Percentiles rank a stretch among this genome's conserved stretches.
These are phyloP conservation scores for Melanomma pulvis-pyrius DNA, from an alignment of 495 filamentous ascomycete species.

Conservation along the genomic window DNA sequence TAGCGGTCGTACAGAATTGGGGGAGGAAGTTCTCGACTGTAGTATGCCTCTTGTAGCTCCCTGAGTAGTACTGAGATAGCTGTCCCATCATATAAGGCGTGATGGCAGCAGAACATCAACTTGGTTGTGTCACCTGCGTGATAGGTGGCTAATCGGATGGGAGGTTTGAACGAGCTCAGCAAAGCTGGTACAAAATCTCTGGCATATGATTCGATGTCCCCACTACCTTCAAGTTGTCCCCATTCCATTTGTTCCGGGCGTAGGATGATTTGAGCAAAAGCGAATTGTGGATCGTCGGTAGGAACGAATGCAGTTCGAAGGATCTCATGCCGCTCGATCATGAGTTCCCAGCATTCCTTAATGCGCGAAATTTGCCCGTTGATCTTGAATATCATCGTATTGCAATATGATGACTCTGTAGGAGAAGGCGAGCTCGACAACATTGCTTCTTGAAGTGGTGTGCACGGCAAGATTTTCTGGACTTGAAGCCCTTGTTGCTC, in stretches of 20 bases:
- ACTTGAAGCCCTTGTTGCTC: constrained; percentile 45
- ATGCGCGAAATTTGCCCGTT: constrained; percentile 48
- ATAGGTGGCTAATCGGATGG: constrained; percentile 12
- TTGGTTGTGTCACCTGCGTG: not conserved
- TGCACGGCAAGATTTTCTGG: constrained; percentile 69
- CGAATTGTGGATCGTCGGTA: constrained; percentile 54
- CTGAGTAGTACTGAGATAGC: constrained; percentile 66
- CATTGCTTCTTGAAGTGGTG: constrained; percentile 82
- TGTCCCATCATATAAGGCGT: constrained; percentile 79
- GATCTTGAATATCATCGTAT: constrained; percentile 57
- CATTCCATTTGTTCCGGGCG: constrained; percentile 40
- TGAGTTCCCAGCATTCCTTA: constrained; percentile 52
- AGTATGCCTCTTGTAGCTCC: constrained; percentile 62
- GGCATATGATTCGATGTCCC: constrained; percentile 17
- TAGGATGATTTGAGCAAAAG: constrained; percentile 64
- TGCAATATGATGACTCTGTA: constrained; percentile 53
- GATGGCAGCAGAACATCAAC: constrained; percentile 54
- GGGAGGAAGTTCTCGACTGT: constrained; percentile 49
- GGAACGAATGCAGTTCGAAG: constrained; percentile 64
- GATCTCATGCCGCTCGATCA: constrained; percentile 63
- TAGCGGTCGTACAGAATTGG: constrained; percentile 54
- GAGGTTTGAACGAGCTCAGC: constrained; percentile 24
- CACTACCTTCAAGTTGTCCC: constrained; percentile 22
- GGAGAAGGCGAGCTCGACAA: constrained; percentile 55
- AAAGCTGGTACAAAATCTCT: not conserved